phyloP scores from a whole-genome alignment of 305 asterid genomes.

The Solanum aculeatissimum region DNA sequence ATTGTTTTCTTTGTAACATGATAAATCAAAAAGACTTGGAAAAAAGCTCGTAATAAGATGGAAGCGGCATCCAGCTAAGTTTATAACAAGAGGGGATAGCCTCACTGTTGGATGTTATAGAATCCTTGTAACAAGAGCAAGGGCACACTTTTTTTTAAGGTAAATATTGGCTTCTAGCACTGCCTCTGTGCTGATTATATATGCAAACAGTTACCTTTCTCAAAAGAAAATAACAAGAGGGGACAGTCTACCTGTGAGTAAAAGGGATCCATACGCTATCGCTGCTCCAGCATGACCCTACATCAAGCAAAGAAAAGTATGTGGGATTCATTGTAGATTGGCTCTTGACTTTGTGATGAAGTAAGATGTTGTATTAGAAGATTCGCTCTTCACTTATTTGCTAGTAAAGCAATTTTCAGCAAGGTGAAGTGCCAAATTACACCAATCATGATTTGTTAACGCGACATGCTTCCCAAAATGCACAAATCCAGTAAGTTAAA shows the following conservation, averaged over 20 bases:
- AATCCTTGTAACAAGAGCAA: background rate
- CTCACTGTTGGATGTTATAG: background rate
- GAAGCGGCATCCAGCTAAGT: background rate
- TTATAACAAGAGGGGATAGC: background rate
- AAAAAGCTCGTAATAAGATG: background rate
- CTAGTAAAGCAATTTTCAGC: background rate
- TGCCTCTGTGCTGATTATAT: background rate
- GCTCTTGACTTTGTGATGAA: too few relatives aligned
- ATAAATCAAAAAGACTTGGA: too few relatives aligned
- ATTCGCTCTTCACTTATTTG: background rate
- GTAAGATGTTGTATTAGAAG: too few relatives aligned
- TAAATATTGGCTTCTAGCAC: background rate
- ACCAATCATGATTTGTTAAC: background rate
- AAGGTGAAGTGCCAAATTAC: background rate
- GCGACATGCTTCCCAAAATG: background rate
- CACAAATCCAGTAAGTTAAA: background rate
- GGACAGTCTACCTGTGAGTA: conserved; percentile 57
- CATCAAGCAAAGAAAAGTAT: conserved; percentile 7
- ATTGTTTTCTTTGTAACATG: background rate
- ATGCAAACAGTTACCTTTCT: background rate
- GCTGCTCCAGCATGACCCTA: conserved; percentile 95
- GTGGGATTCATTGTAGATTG: background rate
- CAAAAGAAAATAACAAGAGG: background rate
- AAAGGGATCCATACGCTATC: conserved; percentile 81
- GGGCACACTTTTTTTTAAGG: background rate